Evolutionary conservation across 768 basidiomycete species (phyloP), one percentile per base, ranked within the genome.

Genomic region (Naganishia randhawae): DNA sequence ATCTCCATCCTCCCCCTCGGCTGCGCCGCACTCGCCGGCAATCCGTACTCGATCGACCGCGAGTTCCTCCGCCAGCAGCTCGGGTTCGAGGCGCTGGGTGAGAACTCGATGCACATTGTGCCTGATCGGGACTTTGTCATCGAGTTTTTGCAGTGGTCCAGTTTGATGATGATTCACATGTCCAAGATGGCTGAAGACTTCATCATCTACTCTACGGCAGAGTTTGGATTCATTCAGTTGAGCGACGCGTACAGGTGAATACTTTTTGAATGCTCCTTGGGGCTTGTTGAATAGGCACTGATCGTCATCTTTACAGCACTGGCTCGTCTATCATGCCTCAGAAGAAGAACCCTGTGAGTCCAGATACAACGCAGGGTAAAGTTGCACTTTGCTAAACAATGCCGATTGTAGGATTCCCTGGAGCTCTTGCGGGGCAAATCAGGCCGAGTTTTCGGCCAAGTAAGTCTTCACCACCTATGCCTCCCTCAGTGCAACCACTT

Each of bases 291-390:
- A 16, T 39, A 2, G 16, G 4, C 17, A 16, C 63, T 53, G 16
- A 41, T 32, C 39, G 29, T 16, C 17, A 33, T 55, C 32, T 45
- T 10, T 72, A n/a, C n/a, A 97, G 93, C 77, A 99, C 96, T 50
- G 96, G 96, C 8, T 97, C 94, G 45, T 97, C 94, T 73, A 97
- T 99, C 78, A 99, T 99, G 96, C 96, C 96, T 6, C 96, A 98
- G 78, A 98, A 99, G 83, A 99, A 98, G 82, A 97, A 97, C 76
- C 91, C 94, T 0, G 69, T 69, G 35, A 39, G 55, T 54, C 14
- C 17, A 50, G 11, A 29, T 2, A 19, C 25, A 25, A 11, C 4
- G 41, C 31, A 25, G 9, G 14, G 25, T 27, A 0, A n/a, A 42
- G 32, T 27, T 13, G 33, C 32, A 39, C 6, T 19, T n/a, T 39